Conservation (phyloP, 768 basidiomycete species). For the Dacryopinax primogenitus region DNA sequence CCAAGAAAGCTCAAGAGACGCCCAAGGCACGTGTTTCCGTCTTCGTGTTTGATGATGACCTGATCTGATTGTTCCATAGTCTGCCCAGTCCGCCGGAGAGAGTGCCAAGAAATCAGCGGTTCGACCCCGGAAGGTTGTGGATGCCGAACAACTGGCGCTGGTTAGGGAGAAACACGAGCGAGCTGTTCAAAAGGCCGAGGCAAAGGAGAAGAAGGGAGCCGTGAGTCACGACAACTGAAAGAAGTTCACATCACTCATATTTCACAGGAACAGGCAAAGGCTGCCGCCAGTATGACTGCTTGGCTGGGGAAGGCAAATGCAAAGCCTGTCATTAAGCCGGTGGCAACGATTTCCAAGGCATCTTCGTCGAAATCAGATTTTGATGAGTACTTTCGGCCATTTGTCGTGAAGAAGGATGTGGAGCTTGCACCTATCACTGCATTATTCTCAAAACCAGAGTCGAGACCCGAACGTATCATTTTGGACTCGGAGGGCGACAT, state of each 20-base stretch:
- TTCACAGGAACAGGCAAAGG: conserved; percentile 8
- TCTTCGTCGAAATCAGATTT: conserved; percentile 47
- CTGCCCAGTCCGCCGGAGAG: conserved; percentile 7
- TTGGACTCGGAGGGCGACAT: conserved; percentile 38
- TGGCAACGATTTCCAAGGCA: conserved; percentile 23
- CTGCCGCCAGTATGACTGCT: neutral
- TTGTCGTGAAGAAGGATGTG: conserved; percentile 61
- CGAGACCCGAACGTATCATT: conserved; percentile 18
- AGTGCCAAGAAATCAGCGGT: neutral
- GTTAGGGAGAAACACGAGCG: conserved; percentile 16
- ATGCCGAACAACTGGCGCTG: conserved; percentile 13
- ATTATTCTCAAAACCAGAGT: conserved; percentile 33
- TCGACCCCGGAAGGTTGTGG: conserved; percentile 34
- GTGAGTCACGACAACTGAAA: neutral
- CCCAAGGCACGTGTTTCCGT: neutral
- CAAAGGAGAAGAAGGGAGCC: conserved; percentile 33
- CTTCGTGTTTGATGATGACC: neutral
- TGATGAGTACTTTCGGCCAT: conserved; percentile 63
- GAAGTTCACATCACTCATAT: neutral
- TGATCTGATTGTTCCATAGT: neutral
- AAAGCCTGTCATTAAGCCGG: conserved; percentile 2
- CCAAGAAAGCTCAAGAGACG: conserved; percentile 6
- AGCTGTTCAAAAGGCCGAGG: conserved; percentile 12
- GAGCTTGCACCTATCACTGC: conserved; percentile 60
- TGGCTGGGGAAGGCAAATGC: neutral